Conservation (phyloP, 768 basidiomycete genomes). For the Coprinellus aureogranulatus region DNA sequence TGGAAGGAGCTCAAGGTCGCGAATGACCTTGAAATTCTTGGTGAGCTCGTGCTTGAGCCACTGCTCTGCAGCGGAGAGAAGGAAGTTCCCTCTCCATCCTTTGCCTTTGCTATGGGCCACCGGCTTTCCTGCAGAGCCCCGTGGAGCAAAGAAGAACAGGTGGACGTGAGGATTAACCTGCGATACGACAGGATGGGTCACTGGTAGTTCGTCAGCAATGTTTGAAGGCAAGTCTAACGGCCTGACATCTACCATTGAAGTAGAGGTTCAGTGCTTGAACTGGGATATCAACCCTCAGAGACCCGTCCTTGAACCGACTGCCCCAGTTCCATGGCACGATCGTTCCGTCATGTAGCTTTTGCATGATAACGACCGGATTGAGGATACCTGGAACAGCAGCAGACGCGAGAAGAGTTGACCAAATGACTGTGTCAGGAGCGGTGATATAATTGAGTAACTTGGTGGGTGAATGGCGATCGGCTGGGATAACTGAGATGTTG, state of each 20-base stretch:
- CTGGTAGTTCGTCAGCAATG: no score
- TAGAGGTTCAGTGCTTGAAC: conserved; percentile 84
- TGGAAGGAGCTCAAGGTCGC: conserved; percentile 95
- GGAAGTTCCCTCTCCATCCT: conserved; percentile 95
- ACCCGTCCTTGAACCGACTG: conserved; percentile 90
- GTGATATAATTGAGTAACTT: conserved; percentile 95
- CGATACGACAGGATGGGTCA: conserved; percentile 90
- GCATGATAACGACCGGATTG: conserved; percentile 94
- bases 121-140: conserved; percentile 87
- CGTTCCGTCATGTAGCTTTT: conserved; percentile 77
- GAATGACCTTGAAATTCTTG: conserved; percentile 97
- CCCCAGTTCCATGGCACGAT: conserved; percentile 94
- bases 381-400: conserved; percentile 95
- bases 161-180: conserved; percentile 94
- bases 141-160: conserved; percentile 90
- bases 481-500: conserved; percentile 91
- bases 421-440: conserved; percentile 88
- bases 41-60: conserved; percentile 94
- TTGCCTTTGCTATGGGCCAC: conserved; percentile 93
- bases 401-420: conserved; percentile 79
- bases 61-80: conserved; percentile 89
- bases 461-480: conserved; percentile 92
- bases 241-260: no score
- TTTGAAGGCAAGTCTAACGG: no score
- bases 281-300: conserved; percentile 92